Evolutionary conservation across 2,329 filamentous ascomycete genomes (phyloP).

Genomic region (Colletotrichum lupini): DNA sequence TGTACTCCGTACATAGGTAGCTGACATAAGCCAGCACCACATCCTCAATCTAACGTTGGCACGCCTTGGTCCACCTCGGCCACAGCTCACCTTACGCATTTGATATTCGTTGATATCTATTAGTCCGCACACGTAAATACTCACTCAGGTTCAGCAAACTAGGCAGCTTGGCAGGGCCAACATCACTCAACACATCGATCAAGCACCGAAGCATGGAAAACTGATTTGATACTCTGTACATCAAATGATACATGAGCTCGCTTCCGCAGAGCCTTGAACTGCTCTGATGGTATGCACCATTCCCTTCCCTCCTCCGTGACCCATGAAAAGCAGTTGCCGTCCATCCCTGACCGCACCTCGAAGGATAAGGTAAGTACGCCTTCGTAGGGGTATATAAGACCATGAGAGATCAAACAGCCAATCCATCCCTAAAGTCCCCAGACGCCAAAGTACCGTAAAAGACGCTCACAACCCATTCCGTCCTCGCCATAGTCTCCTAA

Average conservation of each 20-base stretch:
- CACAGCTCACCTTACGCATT: too few relatives aligned
- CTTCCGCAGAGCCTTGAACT: not conserved
- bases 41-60: not conserved
- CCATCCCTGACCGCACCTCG: slow-evolving; percentile 32
- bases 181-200: not conserved
- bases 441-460: slow-evolving; percentile 28
- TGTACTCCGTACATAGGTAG: not conserved
- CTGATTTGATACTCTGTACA: slow-evolving; percentile 15
- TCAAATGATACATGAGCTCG: slow-evolving; percentile 25
- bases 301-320: not conserved
- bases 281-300: slow-evolving; percentile 23
- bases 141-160: not conserved
- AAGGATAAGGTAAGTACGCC: slow-evolving; percentile 32
- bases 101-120: too few relatives aligned
- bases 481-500: not conserved
- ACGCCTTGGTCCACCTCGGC: not conserved
- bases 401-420: slow-evolving; percentile 31
- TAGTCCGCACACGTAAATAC: too few relatives aligned
- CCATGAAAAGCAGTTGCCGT: slow-evolving; percentile 18
- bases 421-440: slow-evolving; percentile 4
- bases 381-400: slow-evolving; percentile 37
- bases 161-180: not conserved
- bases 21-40: not conserved
- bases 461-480: slow-evolving; percentile 14
- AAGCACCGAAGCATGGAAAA: not conserved